These are phyloP conservation scores for Solanum medicagineum DNA, from an alignment of 257 asterid species.

Conservation along the genomic window DNA sequence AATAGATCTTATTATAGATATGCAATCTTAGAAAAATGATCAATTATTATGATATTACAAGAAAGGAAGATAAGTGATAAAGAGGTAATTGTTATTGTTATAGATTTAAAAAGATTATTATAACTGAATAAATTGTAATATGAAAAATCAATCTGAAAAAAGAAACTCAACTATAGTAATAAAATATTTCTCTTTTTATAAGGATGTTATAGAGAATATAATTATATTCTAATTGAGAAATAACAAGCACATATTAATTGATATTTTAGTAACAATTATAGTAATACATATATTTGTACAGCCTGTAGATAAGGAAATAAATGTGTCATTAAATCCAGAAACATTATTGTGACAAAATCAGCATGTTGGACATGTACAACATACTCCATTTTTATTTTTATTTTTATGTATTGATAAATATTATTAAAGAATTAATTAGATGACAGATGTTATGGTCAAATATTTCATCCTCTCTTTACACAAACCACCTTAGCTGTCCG, in stretches of 20 bases:
- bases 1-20: not conserved
- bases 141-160: too few species aligned
- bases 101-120: too few species aligned
- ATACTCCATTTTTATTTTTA: not conserved
- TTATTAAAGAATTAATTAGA: not conserved
- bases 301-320: not conserved
- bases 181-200: too few species aligned
- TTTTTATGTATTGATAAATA: not conserved
- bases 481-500: not conserved
- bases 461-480: not conserved
- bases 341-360: not conserved
- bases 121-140: too few species aligned
- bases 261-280: too few species aligned
- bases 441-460: not conserved
- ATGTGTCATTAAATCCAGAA: not conserved
- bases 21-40: not conserved
- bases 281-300: not conserved
- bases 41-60: not conserved
- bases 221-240: not conserved
- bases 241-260: not conserved
- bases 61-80: not conserved
- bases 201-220: too few species aligned
- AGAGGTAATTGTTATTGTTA: not conserved
- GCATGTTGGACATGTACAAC: not conserved
- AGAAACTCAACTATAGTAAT: not conserved